A percentile compares a stretch with the other conserved stretches of the same genome.
Evolutionary conservation across 306 rosid species (phyloP).

Genomic region (Casuarina equisetifolia): DNA sequence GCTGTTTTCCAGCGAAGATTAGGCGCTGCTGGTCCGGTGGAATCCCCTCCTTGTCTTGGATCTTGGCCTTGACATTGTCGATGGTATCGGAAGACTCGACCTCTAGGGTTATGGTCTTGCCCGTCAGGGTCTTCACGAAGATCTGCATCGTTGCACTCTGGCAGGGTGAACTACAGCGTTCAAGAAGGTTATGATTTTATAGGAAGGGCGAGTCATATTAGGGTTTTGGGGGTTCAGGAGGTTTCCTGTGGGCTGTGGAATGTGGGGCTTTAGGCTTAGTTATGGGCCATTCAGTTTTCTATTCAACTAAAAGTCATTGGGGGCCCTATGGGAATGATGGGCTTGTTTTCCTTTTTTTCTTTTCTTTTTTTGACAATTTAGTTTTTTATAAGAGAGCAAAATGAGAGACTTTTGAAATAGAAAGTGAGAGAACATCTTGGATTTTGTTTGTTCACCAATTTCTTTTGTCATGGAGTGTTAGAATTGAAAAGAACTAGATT

Average conservation of each 20-base stretch:
- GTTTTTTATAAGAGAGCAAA: too few relatives aligned
- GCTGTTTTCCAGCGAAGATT: conserved; percentile 41
- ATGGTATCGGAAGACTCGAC: conserved; percentile 38
- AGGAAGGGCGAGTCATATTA: neutral
- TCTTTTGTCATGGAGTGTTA: too few relatives aligned
- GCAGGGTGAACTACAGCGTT: too few relatives aligned
- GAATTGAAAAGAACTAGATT: too few relatives aligned
- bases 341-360: too few relatives aligned
- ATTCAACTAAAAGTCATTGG: neutral
- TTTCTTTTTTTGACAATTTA: too few relatives aligned
- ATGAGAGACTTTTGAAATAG: too few relatives aligned
- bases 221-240: neutral
- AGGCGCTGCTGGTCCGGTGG: conserved; percentile 41
- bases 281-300: neutral
- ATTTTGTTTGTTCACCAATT: too few relatives aligned
- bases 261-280: neutral
- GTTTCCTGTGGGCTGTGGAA: neutral
- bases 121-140: conserved; percentile 43
- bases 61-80: conserved; percentile 41
- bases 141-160: conserved; percentile 32
- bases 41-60: conserved; percentile 37
- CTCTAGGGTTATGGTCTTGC: conserved; percentile 41
- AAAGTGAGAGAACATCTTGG: too few relatives aligned
- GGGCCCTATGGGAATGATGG: neutral
- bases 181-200: neutral